phyloP scores from a whole-genome alignment of 768 basidiomycete species.

The Hirschioporus abietinus region DNA sequence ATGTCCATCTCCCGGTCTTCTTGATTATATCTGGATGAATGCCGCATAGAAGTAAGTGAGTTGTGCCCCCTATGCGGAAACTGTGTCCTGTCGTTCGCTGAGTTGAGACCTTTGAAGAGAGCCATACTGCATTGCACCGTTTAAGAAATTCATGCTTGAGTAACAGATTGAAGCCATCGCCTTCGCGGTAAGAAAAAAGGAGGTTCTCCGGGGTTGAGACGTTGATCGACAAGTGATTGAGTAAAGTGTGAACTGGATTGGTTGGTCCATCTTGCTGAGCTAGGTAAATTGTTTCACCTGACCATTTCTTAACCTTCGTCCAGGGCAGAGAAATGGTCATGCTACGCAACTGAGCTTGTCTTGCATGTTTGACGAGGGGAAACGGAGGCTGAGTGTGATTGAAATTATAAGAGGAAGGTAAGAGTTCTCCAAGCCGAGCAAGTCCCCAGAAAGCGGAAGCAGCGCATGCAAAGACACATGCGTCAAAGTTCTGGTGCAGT shows the following conservation, averaged over 20 bases:
- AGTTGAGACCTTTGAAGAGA: neutral
- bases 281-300: neutral
- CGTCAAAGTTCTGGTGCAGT: constrained; percentile 39
- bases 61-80: neutral
- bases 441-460: constrained; percentile 35
- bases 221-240: neutral
- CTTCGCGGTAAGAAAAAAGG: neutral
- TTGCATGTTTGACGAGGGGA: no score
- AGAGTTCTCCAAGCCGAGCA: constrained; percentile 33
- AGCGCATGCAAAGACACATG: constrained; percentile 33
- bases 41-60: neutral
- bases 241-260: neutral
- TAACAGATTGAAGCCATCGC: neutral
- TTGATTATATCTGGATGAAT: neutral
- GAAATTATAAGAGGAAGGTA: neutral
- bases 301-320: neutral
- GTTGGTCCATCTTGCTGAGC: neutral
- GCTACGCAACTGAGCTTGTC: no score
- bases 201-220: neutral
- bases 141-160: neutral
- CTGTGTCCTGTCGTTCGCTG: neutral
- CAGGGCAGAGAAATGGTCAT: neutral
- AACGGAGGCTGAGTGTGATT: neutral
- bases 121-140: neutral
- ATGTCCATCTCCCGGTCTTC: neutral